These are phyloP conservation scores for Chlorella vulgaris DNA, from an alignment of 139 green algal genomes.

Conservation along the genomic window DNA sequence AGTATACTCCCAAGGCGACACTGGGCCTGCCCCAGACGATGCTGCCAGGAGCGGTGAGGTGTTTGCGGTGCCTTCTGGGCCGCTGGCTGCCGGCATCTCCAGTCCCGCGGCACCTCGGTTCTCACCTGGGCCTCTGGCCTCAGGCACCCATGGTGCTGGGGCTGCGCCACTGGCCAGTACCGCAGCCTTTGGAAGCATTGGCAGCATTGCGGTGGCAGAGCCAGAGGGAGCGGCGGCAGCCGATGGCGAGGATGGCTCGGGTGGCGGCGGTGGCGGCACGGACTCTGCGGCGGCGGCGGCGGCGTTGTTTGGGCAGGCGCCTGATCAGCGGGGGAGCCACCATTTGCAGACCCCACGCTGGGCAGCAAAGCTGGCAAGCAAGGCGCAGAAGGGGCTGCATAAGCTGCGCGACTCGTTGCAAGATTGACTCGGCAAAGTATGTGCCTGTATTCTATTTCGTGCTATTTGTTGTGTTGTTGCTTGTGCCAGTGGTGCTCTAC, in stretches of 20 bases:
- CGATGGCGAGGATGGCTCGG: not conserved
- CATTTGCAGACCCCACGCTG: constrained; percentile 7
- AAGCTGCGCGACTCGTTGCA: constrained; percentile 32
- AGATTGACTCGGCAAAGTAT: not conserved
- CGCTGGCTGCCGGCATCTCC: no score
- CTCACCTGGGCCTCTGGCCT: no score
- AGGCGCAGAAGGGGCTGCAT: constrained; percentile 23
- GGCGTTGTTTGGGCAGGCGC: not conserved
- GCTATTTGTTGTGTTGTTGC: no score
- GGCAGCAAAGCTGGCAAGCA: constrained; percentile 19
- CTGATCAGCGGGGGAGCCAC: not conserved
- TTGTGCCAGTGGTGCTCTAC: no score
- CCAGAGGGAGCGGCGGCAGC: not conserved
- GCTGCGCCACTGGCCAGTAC: no score
- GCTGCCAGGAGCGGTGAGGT: no score
- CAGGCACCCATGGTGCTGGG: no score
- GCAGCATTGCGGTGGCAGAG: not conserved
- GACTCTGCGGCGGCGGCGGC: not conserved
- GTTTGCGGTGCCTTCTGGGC: no score
- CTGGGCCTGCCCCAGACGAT: no score
- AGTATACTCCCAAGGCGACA: no score
- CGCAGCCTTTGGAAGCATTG: no score
- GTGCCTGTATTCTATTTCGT: not conserved
- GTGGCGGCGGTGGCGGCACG: not conserved
- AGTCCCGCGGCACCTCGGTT: no score